phyloP scores from a whole-genome alignment of 73 alveolate species.

The Tetrahymena elliotti region DNA sequence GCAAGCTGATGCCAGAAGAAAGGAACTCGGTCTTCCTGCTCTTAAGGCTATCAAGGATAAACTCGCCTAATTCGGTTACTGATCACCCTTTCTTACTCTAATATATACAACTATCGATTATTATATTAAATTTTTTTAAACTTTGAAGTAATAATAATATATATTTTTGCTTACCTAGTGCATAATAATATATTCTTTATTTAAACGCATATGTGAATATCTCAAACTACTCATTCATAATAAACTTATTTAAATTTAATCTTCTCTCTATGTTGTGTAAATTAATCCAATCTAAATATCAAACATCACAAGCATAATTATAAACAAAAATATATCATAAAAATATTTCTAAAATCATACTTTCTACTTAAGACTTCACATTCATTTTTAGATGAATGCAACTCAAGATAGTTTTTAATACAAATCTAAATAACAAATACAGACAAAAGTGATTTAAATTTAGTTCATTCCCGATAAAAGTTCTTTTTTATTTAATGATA shows the following conservation, averaged over 20 bases:
- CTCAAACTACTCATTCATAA: background rate
- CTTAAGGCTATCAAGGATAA: background rate
- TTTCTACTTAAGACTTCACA: no score
- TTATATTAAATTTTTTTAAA: background rate
- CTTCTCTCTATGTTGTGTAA: background rate
- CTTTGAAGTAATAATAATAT: background rate
- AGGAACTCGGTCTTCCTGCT: background rate
- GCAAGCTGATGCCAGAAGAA: background rate
- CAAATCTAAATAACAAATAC: no score
- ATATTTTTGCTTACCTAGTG: background rate
- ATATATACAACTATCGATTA: background rate
- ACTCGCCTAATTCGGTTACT: background rate
- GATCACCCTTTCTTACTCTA: conserved; percentile 1
- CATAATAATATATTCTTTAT: background rate
- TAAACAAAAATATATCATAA: no score
- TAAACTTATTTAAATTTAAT: background rate
- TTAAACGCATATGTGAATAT: background rate
- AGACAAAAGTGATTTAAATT: no score
- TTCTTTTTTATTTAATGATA: no score
- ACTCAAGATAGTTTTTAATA: no score
- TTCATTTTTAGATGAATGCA: no score
- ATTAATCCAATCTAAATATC: background rate
- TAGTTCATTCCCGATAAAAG: no score
- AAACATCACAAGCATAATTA: no score
- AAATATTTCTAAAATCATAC: no score